These are phyloP conservation scores for Diospyros kaki DNA, from an alignment of 148 eudicot species.

Conservation along the genomic window DNA sequence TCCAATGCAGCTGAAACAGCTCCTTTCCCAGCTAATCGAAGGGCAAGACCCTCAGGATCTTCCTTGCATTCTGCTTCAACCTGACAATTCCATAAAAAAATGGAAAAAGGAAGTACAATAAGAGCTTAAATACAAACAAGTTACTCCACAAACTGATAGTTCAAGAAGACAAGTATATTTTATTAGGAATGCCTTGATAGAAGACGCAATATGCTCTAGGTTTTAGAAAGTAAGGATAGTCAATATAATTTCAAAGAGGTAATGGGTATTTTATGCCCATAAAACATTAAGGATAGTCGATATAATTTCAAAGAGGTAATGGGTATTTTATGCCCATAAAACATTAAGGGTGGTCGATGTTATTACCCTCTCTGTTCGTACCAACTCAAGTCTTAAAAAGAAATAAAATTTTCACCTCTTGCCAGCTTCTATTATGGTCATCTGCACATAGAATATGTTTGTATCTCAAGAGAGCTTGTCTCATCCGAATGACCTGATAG, in stretches of 20 bases:
- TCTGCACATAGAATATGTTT: slow-evolving; percentile 83
- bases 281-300: too few species aligned
- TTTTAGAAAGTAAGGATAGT: too few species aligned
- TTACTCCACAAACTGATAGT: neutral
- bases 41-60: slow-evolving; percentile 97
- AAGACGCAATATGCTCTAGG: too few species aligned
- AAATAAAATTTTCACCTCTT: slow-evolving; percentile 57
- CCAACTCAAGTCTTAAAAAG: neutral
- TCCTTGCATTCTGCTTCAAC: slow-evolving; percentile 88
- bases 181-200: neutral
- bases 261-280: too few species aligned
- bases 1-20: slow-evolving; percentile 98
- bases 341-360: too few species aligned
- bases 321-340: too few species aligned
- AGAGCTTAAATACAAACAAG: slow-evolving; percentile 6
- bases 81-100: slow-evolving; percentile 27
- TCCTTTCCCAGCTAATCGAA: slow-evolving; percentile 93
- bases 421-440: slow-evolving; percentile 88
- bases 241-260: too few species aligned
- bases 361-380: neutral
- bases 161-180: neutral
- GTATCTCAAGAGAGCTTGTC: slow-evolving; percentile 81
- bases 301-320: too few species aligned
- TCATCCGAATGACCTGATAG: slow-evolving; percentile 66
- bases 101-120: neutral